These are phyloP conservation scores for Serendipita sp. DNA, from an alignment of 768 basidiomycete genomes.

Conservation along the genomic window DNA sequence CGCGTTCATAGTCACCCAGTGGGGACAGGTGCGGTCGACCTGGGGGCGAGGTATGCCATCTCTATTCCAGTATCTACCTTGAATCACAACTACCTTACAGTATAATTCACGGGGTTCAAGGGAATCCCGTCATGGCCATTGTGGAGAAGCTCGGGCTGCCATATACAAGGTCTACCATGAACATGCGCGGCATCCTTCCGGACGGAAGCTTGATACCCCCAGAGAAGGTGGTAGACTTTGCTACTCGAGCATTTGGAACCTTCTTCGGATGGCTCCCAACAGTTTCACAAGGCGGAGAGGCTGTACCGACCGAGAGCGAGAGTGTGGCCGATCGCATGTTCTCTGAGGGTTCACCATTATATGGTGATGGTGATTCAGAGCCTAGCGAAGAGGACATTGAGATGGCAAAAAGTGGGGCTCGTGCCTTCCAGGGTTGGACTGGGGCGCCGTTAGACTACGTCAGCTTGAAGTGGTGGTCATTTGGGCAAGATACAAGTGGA, in stretches of 20 bases:
- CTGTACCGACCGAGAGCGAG: not conserved
- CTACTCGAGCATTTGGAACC: not conserved
- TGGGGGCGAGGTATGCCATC: conserved; percentile 2
- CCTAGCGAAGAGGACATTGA: conserved; percentile 20
- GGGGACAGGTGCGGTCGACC: conserved; percentile 3
- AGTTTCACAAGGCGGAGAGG: not conserved
- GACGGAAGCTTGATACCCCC: not conserved
- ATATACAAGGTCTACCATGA: not conserved
- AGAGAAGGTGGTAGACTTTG: not conserved
- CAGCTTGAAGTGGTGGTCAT: conserved; percentile 13
- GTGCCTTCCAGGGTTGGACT: conserved; percentile 12
- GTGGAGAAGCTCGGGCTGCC: conserved; percentile 9
- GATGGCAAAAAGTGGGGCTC: not conserved
- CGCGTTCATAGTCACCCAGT: not conserved
- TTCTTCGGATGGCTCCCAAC: not conserved
- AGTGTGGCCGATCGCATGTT: not conserved
- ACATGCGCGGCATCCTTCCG: not conserved
- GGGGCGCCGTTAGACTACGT: conserved; percentile 13
- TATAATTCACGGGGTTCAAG: conserved; percentile 3
- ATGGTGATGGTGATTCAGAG: conserved; percentile 15
- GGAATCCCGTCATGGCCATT: conserved; percentile 12
- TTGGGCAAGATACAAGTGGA: conserved; percentile 12
- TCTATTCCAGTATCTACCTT: not conserved
- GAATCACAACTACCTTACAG: not conserved
- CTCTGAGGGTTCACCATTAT: not conserved